Evolutionary conservation across 192 early-diverging fungal species (phyloP), one percentile per base, ranked within the genome.

Genomic region (Rhizoclosmatium globosum): DNA sequence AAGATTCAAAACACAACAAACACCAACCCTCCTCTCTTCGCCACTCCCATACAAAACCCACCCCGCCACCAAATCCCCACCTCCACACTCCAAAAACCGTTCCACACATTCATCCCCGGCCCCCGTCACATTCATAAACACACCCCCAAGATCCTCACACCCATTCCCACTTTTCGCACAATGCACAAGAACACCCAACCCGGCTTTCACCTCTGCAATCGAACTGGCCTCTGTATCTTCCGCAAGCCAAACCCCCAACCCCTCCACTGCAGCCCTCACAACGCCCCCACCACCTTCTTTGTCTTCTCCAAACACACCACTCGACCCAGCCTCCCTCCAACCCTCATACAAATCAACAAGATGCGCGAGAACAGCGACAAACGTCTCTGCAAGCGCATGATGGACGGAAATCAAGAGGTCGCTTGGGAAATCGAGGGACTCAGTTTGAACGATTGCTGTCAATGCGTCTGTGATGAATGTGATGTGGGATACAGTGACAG

Each of bases 1-100:
- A 39, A 76, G 46, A 76, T 76, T 76, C 74, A 76, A 56, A 47
- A 76, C 64, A 45, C 74, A 76, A 66, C 53, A 67, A 65, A 76
- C 74, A n/a, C 19, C 74, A 19, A 76, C 64, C 4, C 72, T 7
- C 23, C 21, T 39, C 60, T 76, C 48, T n/a, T 48, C 47, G 2
- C 41, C 47, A 7, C 23, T 42, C 1, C 48, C 47, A 15, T 47
- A 61, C 17, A 76, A 67, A 42, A 76, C 45, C 46, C 45, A 56
- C 7, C 48, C 64, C 39, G n/a, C 64, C n/a, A 76, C n/a, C n/a
- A 64, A 7, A 0, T 17, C 64, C 45, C 7, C 74, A 2, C 74
- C 74, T 50, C 74, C 74, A 43, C 41, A 67, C 64, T 47, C 64
- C 3, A 66, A 62, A n/a, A 76, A 76, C 47, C 64, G 74, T 17